phyloP scores from a whole-genome alignment of 805 yeast species.

The Kuraishia molischiana region DNA sequence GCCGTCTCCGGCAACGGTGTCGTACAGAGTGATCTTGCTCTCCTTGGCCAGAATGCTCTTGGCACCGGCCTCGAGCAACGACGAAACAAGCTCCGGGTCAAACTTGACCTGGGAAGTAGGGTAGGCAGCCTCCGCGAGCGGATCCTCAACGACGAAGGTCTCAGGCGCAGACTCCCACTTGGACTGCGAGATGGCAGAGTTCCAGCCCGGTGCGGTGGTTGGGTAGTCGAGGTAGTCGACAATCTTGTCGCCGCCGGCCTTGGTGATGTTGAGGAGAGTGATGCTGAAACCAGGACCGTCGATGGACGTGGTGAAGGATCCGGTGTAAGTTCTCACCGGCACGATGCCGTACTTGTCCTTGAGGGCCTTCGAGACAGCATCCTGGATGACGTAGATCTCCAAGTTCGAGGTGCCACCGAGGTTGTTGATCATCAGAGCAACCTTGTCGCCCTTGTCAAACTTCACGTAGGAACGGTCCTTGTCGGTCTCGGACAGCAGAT shows the following conservation, averaged over 20 bases:
- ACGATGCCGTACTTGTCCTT: slow-evolving; percentile 38
- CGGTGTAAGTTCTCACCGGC: slow-evolving; percentile 64
- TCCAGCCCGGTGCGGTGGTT: slow-evolving; percentile 84
- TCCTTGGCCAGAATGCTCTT: slow-evolving; percentile 50
- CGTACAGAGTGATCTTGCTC: slow-evolving; percentile 76
- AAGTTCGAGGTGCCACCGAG: slow-evolving; percentile 84
- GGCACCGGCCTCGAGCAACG: slow-evolving; percentile 38
- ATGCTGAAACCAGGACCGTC: slow-evolving; percentile 90
- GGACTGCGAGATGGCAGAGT: slow-evolving; percentile 24
- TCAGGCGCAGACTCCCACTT: slow-evolving; percentile 12
- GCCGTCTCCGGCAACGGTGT: slow-evolving; percentile 91
- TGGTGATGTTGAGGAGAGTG: slow-evolving; percentile 59
- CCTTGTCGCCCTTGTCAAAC: slow-evolving; percentile 48
- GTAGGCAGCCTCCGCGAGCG: slow-evolving; percentile 21
- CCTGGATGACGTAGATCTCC: slow-evolving; percentile 66
- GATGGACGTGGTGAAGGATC: slow-evolving; percentile 81
- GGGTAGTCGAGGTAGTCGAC: slow-evolving; percentile 57
- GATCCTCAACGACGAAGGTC: slow-evolving; percentile 17
- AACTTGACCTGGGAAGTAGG: slow-evolving; percentile 16
- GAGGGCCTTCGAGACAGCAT: slow-evolving; percentile 44
- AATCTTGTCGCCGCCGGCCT: slow-evolving; percentile 33
- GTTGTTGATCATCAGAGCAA: slow-evolving; percentile 68
- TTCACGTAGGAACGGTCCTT: slow-evolving; percentile 74
- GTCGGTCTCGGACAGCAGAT: slow-evolving; percentile 54
- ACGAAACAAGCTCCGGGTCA: slow-evolving; percentile 17